phyloP scores from a whole-genome alignment of 768 basidiomycete species.

The Tephrocybe sp. region DNA sequence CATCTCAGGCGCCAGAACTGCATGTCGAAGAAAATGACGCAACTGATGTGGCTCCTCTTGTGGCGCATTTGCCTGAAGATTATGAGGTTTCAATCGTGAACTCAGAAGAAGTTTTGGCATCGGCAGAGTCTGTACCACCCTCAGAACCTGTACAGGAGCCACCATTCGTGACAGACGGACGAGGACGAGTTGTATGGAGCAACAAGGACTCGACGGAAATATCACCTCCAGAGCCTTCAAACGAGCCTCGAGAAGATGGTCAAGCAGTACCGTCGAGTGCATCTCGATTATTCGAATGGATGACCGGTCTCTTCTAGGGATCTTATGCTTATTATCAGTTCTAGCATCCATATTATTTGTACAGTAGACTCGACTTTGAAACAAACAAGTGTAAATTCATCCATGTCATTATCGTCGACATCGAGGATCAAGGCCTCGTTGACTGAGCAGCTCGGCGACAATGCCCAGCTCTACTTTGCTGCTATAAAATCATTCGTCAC shows the following conservation, averaged over 20 bases:
- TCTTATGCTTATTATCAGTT: background rate
- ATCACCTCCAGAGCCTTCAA: conserved; percentile 2
- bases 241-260: conserved; percentile 15
- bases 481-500: conserved; percentile 67
- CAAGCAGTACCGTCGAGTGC: conserved; percentile 2
- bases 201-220: conserved; percentile 15
- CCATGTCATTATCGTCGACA: conserved; percentile 77
- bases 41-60: background rate
- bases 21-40: background rate
- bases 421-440: conserved; percentile 72
- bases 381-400: conserved; percentile 11
- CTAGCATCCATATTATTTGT: background rate
- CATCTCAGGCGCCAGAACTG: background rate
- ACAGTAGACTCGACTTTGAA: background rate
- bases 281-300: conserved; percentile 25
- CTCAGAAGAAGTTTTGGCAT: background rate
- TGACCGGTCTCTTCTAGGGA: conserved; percentile 20
- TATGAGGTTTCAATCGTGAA: background rate
- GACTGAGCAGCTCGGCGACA: conserved; percentile 56
- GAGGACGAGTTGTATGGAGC: conserved; percentile 58
- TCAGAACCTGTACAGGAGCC: conserved; percentile 30
- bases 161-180: conserved; percentile 63
- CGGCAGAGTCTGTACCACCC: background rate
- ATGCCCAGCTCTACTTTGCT: conserved; percentile 60
- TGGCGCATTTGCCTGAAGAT: background rate